Evolutionary conservation across 83 land plant genomes (phyloP).

Genomic region (Isoetes engelmannii): DNA sequence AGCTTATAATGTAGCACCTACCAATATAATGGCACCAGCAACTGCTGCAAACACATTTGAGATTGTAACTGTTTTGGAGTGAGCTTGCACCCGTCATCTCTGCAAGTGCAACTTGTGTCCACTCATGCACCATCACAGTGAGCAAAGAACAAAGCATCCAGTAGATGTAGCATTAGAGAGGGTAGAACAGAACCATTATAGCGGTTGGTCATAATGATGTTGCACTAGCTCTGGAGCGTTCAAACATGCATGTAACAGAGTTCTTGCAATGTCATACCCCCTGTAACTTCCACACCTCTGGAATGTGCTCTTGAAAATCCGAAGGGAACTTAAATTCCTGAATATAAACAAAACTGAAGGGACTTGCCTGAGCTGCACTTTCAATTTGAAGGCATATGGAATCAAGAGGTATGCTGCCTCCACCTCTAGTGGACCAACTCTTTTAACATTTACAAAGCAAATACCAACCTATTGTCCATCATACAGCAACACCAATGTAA

Average conservation of each 20-base stretch:
- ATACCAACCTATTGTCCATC: too few relatives aligned
- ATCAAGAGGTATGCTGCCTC: constrained; percentile 87
- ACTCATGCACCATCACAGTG: constrained; percentile 86
- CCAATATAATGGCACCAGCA: too few relatives aligned
- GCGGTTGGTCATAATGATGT: constrained; percentile 66
- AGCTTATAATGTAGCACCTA: too few relatives aligned
- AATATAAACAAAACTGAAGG: background rate
- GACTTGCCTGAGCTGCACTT: constrained; percentile 94
- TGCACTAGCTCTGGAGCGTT: constrained; percentile 80
- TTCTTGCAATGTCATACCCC: constrained; percentile 88
- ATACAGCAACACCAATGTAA: too few relatives aligned
- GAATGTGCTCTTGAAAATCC: constrained; percentile 48
- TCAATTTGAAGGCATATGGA: constrained; percentile 93
- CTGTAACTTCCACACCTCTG: constrained; percentile 54
- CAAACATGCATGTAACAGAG: constrained; percentile 78
- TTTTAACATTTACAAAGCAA: too few relatives aligned
- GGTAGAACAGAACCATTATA: constrained; percentile 70
- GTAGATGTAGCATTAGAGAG: constrained; percentile 56
- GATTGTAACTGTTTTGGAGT: too few relatives aligned
- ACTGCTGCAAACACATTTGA: too few relatives aligned
- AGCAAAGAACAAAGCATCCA: constrained; percentile 82
- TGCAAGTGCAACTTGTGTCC: constrained; percentile 55
- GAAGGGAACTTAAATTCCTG: background rate
- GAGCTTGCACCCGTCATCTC: constrained; percentile 60
- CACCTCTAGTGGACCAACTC: constrained; percentile 92